phyloP scores from a whole-genome alignment of 768 basidiomycete species.

The Phylloporus sp. region DNA sequence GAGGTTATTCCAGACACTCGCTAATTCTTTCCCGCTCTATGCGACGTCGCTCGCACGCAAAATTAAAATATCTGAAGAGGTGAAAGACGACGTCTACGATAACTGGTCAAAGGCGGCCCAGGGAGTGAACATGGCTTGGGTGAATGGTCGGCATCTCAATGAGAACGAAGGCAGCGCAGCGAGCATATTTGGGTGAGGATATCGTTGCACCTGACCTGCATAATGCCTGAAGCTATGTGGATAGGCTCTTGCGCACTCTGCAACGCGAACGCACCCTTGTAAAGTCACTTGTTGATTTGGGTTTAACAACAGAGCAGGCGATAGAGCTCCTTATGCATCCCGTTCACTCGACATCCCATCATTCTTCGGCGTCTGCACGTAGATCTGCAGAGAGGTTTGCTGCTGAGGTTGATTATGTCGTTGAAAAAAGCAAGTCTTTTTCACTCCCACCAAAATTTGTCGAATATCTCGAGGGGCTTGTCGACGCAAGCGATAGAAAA shows the following conservation, averaged over 20 bases:
- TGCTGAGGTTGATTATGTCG: constrained; percentile 41
- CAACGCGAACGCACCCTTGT: constrained; percentile 67
- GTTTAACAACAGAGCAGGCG: constrained; percentile 59
- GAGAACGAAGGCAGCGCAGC: constrained; percentile 60
- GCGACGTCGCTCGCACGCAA: constrained; percentile 68
- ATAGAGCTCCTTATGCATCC: constrained; percentile 70
- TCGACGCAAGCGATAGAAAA: constrained; percentile 82
- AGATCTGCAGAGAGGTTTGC: constrained; percentile 11
- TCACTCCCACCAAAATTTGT: constrained; percentile 50
- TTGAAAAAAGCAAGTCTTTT: constrained; percentile 67
- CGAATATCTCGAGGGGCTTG: constrained; percentile 55
- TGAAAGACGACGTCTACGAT: constrained; percentile 50
- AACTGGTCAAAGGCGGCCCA: constrained; percentile 51
- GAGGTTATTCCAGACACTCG: constrained; percentile 51
- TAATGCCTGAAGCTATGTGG: constrained; percentile 1
- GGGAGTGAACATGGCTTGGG: constrained; percentile 62
- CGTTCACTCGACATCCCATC: constrained; percentile 49
- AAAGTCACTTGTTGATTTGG: constrained; percentile 52
- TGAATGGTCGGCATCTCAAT: constrained; percentile 67
- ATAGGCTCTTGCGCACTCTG: constrained; percentile 62
- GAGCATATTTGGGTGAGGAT: constrained; percentile 46
- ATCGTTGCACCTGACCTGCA: background rate
- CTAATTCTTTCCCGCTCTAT: constrained; percentile 89
- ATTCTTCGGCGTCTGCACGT: constrained; percentile 18
- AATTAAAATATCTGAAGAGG: constrained; percentile 45